Evolutionary conservation across 805 yeast species (phyloP), one percentile per base, ranked within the genome.

Genomic region (Yamadazyma kitorensis): DNA sequence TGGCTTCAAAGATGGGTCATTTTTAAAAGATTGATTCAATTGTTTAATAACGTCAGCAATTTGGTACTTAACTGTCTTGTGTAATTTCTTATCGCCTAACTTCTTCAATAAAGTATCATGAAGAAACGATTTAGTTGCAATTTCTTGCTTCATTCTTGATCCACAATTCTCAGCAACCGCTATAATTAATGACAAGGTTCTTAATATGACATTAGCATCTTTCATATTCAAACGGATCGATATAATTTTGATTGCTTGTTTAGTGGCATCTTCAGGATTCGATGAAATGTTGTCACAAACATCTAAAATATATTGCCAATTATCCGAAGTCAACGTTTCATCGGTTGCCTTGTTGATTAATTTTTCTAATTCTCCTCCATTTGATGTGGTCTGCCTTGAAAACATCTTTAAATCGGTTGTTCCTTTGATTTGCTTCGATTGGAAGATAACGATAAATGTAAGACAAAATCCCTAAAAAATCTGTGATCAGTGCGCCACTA

Each of bases 1-100:
- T 2, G 83, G 80, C 39, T 70, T 71, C 47, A 91, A 69, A 3
- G 91, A 80, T 0, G 93, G 91, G 55, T 93, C 98, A 17, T 58
- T 55, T 36, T 72, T 66, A 57, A 88, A 86, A 3, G 82, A 73
- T 24, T 70, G 60, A 14, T 80, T 58, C 43, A 93, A 66, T 49
- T 86, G 87, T 33, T 70, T 72, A 27, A 88, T 71, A 20, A 82
- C 79, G 50, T 82, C 86, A 9, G 78, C 74, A 4, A 86, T 66
- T 31, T 76, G 74, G 31, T 64, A 55, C 55, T 86, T 86, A 34
- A 93, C 83, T 3, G 78, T 70, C 17, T 65, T 57, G 61, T 89
- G 96, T 20, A 82, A 73, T 24, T 64, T 57, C 6, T 64, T 52
- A 46, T 78, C 84, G 7, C 77, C 64, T 41, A 87, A 59, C 34